A percentile compares a stretch with the other conserved stretches of the same genome.
Conservation (phyloP, 768 basidiomycete species). For the Phylloporus arenicola region DNA sequence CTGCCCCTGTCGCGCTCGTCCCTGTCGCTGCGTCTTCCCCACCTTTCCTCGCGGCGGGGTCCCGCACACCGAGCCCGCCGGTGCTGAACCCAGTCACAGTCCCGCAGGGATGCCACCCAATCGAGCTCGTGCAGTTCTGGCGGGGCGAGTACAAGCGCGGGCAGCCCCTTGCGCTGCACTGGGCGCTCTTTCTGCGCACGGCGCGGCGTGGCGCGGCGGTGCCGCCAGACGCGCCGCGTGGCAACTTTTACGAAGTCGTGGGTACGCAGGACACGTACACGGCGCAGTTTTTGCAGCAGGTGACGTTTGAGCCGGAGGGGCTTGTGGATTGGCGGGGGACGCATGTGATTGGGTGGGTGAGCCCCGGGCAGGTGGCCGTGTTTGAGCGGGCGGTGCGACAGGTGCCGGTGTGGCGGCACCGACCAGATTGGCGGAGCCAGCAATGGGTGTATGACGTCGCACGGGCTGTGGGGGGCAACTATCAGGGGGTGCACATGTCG, state of each 20-base stretch:
- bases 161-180: conserved; percentile 18
- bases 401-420: conserved; percentile 17
- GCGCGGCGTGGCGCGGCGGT: neutral
- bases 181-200: conserved; percentile 29
- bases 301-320: conserved; percentile 5
- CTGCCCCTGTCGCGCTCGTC: neutral
- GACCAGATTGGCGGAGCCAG: conserved; percentile 22
- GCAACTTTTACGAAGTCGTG: conserved; percentile 26
- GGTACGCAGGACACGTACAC: conserved; percentile 25
- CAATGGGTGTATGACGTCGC: conserved; percentile 25
- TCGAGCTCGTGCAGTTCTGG: conserved; percentile 30
- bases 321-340: conserved; percentile 24
- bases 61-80: neutral
- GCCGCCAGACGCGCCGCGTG: neutral
- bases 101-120: conserved; percentile 13
- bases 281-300: conserved; percentile 6
- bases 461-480: neutral
- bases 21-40: neutral
- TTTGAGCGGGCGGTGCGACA: conserved; percentile 15
- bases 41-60: neutral
- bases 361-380: conserved; percentile 3
- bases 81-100: conserved; percentile 12
- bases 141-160: conserved; percentile 12
- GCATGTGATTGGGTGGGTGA: conserved; percentile 20
- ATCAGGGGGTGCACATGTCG: conserved; percentile 9